phyloP scores from a whole-genome alignment of 768 basidiomycete genomes.

The Chalciporus sphaerocephalus region DNA sequence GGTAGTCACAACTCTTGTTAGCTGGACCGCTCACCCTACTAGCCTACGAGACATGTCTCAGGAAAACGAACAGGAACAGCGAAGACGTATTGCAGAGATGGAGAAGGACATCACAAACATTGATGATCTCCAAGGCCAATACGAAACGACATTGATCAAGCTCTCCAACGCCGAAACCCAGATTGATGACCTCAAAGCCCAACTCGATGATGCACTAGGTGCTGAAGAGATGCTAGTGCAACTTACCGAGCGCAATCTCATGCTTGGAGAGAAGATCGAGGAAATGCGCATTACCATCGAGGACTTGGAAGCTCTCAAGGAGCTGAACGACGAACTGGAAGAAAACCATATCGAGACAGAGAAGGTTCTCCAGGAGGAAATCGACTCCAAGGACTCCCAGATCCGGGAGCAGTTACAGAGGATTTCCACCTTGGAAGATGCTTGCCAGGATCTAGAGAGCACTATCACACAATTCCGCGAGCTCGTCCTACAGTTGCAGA shows the following conservation, averaged over 20 bases:
- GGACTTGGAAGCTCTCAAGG: slow-evolving; percentile 92
- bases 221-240: slow-evolving; percentile 96
- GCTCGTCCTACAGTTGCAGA: slow-evolving; percentile 78
- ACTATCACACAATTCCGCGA: slow-evolving; percentile 94
- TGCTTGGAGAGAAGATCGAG: slow-evolving; percentile 96
- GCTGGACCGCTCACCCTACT: neutral
- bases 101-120: slow-evolving; percentile 80
- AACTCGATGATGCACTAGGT: slow-evolving; percentile 91
- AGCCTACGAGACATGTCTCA: slow-evolving; percentile 86
- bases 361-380: slow-evolving; percentile 82
- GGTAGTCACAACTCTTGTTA: neutral
- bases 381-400: slow-evolving; percentile 70
- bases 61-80: slow-evolving; percentile 83
- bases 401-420: slow-evolving; percentile 64
- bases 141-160: slow-evolving; percentile 75
- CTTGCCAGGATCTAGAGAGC: slow-evolving; percentile 76
- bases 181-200: slow-evolving; percentile 88
- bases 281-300: slow-evolving; percentile 96
- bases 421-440: slow-evolving; percentile 68
- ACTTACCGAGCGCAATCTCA: slow-evolving; percentile 89
- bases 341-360: slow-evolving; percentile 95
- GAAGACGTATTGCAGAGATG: slow-evolving; percentile 75
- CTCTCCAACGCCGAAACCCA: slow-evolving; percentile 86
- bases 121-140: slow-evolving; percentile 80
- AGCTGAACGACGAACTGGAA: slow-evolving; percentile 95